A percentile compares a stretch with the other conserved stretches of the same genome.
Evolutionary conservation across 1,284 basidiomycete species (phyloP).

Genomic region (Rhodotorula sp.): DNA sequence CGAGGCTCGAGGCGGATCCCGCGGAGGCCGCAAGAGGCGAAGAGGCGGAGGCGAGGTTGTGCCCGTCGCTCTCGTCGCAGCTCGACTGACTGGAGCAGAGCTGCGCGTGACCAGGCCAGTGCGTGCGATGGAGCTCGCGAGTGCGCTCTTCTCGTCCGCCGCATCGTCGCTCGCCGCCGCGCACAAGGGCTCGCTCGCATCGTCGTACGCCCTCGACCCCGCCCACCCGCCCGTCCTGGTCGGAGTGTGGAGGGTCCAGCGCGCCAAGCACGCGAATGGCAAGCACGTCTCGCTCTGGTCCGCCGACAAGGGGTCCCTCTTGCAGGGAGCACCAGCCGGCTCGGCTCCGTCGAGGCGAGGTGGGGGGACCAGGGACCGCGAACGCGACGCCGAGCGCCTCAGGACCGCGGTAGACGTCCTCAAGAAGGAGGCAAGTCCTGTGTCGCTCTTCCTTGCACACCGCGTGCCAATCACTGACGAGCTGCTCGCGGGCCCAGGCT

Average conservation of each 20-base stretch:
- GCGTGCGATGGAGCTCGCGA: constrained; percentile 27
- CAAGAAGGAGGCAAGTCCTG: constrained; percentile 74
- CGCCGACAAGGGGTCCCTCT: constrained; percentile 66
- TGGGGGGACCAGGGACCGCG: constrained; percentile 62
- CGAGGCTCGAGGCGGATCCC: too few species aligned
- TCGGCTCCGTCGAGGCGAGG: background rate
- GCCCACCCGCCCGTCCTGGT: constrained; percentile 57
- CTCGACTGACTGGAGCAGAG: too few species aligned
- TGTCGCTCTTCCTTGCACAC: too few species aligned
- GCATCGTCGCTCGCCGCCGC: constrained; percentile 26
- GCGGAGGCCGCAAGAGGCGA: too few species aligned
- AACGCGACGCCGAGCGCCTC: constrained; percentile 25
- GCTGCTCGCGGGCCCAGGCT: constrained; percentile 59
- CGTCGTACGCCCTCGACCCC: constrained; percentile 6
- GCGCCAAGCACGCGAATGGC: constrained; percentile 79
- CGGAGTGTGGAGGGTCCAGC: constrained; percentile 84
- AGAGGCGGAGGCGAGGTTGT: background rate
- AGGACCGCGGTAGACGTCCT: constrained; percentile 77
- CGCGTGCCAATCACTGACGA: background rate
- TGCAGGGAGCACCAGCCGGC: background rate
- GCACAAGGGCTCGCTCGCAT: constrained; percentile 6
- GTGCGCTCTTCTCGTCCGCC: constrained; percentile 23
- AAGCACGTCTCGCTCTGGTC: constrained; percentile 89
- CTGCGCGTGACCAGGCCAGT: too few species aligned
- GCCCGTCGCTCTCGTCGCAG: too few species aligned